phyloP scores from a whole-genome alignment of 352 stramenopile genomes.

The Pythium oligandrum region DNA sequence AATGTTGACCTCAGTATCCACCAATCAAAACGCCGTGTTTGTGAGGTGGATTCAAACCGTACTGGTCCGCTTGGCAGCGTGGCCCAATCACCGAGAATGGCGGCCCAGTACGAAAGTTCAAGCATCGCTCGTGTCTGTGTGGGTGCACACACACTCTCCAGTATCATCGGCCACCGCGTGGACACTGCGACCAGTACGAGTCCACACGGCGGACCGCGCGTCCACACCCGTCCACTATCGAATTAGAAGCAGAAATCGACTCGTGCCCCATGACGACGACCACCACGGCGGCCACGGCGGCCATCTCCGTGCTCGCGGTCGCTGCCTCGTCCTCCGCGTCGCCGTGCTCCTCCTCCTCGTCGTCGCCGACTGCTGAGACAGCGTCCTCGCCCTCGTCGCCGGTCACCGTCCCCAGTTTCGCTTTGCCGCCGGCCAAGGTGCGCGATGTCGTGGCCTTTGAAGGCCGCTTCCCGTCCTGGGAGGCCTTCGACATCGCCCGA shows the following conservation, averaged over 20 bases:
- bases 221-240: neutral
- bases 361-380: neutral
- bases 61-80: constrained; percentile 9
- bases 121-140: too few species aligned
- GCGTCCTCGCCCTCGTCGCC: too few species aligned
- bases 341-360: too few species aligned
- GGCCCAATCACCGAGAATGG: neutral
- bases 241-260: constrained; percentile 5
- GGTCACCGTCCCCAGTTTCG: neutral
- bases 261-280: neutral
- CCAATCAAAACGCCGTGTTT: too few species aligned
- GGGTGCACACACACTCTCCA: too few species aligned
- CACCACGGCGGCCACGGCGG: neutral
- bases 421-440: constrained; percentile 11
- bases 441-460: constrained; percentile 68
- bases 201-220: too few species aligned
- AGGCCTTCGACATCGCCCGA: constrained; percentile 62
- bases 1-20: too few species aligned
- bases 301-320: too few species aligned
- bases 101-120: constrained; percentile 28
- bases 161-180: too few species aligned
- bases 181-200: too few species aligned
- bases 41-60: neutral
- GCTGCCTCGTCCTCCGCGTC: too few species aligned
- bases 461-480: constrained; percentile 69